Percentiles rank a stretch among this genome's conserved stretches.
Conservation (phyloP, 148 eudicot species). For the Vaccinium macrocarpon region DNA sequence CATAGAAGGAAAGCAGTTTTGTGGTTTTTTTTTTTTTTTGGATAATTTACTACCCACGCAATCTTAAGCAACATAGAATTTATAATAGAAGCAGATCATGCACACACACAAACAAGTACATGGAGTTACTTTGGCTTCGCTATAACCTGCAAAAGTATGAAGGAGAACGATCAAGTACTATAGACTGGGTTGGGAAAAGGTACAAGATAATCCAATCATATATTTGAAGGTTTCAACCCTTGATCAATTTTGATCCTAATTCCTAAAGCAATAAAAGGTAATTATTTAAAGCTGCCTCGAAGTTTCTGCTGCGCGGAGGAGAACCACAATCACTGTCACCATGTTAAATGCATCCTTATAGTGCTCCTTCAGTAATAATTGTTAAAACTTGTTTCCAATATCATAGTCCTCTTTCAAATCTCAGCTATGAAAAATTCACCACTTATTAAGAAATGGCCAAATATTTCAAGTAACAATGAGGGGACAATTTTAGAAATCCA, state of each 20-base stretch:
- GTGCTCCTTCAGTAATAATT: not conserved
- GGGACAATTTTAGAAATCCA: not conserved
- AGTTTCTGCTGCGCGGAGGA: not conserved
- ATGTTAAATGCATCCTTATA: not conserved
- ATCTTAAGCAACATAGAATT: not conserved
- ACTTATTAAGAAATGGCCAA: not conserved
- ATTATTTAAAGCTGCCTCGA: not conserved
- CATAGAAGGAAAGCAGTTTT: not conserved
- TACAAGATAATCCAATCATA: not conserved
- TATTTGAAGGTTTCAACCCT: not conserved
- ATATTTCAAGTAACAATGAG: not conserved
- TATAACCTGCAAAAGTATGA: not conserved
- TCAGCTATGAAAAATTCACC: not conserved
- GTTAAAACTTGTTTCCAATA: not conserved
- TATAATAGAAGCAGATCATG: not conserved
- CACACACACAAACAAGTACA: not conserved
- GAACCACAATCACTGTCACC: conserved; percentile 2
- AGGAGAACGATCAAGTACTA: not conserved
- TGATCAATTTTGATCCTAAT: not conserved
- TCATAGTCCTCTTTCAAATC: not conserved
- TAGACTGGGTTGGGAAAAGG: not conserved
- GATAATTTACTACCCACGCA: not conserved
- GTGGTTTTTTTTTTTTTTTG: too few relatives aligned
- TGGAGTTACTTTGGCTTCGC: not conserved
- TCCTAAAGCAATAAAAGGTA: not conserved